Base-by-base conservation (phyloP, 805 yeast genomes). In the Kregervanrija fluxuum region DNA sequence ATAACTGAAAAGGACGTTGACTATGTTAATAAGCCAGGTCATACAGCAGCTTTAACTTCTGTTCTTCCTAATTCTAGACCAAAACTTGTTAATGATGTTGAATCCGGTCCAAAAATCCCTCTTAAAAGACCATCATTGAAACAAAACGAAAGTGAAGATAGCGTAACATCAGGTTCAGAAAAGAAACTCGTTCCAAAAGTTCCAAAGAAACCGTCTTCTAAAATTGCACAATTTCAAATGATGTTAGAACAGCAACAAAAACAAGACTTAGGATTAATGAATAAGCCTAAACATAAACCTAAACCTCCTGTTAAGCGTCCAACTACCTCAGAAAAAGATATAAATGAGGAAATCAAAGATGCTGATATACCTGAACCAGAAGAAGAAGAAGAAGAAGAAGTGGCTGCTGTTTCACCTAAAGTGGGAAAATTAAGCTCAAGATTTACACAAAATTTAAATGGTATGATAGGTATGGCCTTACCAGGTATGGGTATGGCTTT, bases 161-260 rank as follows among this genome's bases (percentile, higher is more conserved):
- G 28, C 28, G 8, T 22, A 22, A 6, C 5, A 22, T 22, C 28
- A 22, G 28, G 28, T 6, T 22, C 28, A 4, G 28, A 42, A 13
- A 58, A 53, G 32, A 63, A 56, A 34, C 67, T 69, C 1, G 76
- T 87, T 11, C 88, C 88, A 5, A 82, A 79, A 30, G 80, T 80
- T 17, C 91, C 91, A 3, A 83, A 83, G 54, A 85, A 85, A 53
- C 79, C 87, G 13, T 83, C 91, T 0, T 80, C 88, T 1, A 82
- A 73, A 49, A 85, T 85, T 48, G 89, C 90, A 1, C 89, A 89
- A 0, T 85, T 85, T 60, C 95, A 85, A 56, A 84, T 82, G 55
- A 78, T 82, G 83, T 68, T 85, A 44, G 75, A 75, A 41, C 69
- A 70, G 48, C 73, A 71, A 48, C 80, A 75, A 54, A 58, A 62